These are phyloP conservation scores for Candida saitoana DNA, from an alignment of 805 yeast genomes.

Conservation along the genomic window DNA sequence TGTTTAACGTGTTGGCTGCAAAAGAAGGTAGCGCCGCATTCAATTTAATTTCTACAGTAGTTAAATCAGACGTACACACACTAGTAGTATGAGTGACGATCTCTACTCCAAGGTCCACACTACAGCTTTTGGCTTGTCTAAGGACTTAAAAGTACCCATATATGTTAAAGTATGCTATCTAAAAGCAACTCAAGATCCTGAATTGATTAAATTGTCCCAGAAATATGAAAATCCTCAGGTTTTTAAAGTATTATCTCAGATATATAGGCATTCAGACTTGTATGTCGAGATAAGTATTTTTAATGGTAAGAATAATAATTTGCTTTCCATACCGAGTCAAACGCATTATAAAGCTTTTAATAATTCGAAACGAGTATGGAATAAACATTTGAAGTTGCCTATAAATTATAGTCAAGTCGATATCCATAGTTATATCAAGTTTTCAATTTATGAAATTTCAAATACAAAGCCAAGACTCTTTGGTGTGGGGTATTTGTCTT, in stretches of 20 bases:
- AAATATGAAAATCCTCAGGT: constrained; percentile 33
- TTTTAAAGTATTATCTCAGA: constrained; percentile 29
- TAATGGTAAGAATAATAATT: constrained; percentile 27
- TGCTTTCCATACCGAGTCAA: constrained; percentile 28
- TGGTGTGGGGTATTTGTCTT: constrained; percentile 54
- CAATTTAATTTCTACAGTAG: no score
- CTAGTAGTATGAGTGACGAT: constrained; percentile 10
- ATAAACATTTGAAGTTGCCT: constrained; percentile 71
- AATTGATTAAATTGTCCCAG: constrained; percentile 23
- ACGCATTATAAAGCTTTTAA: constrained; percentile 33
- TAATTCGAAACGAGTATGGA: constrained; percentile 51
- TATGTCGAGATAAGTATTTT: constrained; percentile 27
- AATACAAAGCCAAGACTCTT: constrained; percentile 50
- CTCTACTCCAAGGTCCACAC: constrained; percentile 13
- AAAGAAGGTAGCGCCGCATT: neutral
- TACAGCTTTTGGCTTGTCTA: constrained; percentile 36
- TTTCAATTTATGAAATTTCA: constrained; percentile 66
- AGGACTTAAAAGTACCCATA: constrained; percentile 32
- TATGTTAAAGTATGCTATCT: constrained; percentile 31
- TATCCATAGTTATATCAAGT: constrained; percentile 51
- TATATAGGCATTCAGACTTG: constrained; percentile 33
- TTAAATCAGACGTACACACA: no score
- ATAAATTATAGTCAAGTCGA: constrained; percentile 70
- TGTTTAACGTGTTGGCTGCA: constrained; percentile 1
- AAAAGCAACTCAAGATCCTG: constrained; percentile 9